Evolutionary conservation across 768 basidiomycete species (phyloP).

Genomic region (Boletus edulis): DNA sequence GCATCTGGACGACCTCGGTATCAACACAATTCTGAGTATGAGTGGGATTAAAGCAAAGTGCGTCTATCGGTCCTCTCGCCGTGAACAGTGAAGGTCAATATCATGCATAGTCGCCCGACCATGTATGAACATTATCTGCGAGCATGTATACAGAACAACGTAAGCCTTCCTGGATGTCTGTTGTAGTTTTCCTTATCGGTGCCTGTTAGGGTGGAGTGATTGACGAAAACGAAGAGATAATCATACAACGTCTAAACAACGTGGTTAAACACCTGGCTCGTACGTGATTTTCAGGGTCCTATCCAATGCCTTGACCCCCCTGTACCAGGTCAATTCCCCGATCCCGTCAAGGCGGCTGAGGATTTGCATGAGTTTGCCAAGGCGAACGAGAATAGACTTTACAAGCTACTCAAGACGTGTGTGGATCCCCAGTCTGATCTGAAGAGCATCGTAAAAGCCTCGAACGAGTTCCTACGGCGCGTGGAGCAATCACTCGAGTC

Average conservation of each 20-base stretch:
- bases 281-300: slow-evolving; percentile 33
- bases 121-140: slow-evolving; percentile 69
- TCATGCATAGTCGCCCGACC: slow-evolving; percentile 55
- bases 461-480: slow-evolving; percentile 77
- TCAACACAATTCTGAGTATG: slow-evolving; percentile 56
- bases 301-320: not conserved
- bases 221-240: slow-evolving; percentile 72
- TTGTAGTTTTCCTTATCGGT: not conserved
- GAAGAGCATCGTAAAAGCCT: slow-evolving; percentile 74
- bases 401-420: slow-evolving; percentile 78
- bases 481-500: slow-evolving; percentile 67
- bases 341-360: slow-evolving; percentile 70
- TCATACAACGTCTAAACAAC: slow-evolving; percentile 52
- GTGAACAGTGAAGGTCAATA: not conserved
- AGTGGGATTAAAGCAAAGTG: slow-evolving; percentile 64
- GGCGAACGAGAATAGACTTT: slow-evolving; percentile 80
- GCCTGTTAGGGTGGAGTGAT: slow-evolving; percentile 78
- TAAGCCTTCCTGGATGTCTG: slow-evolving; percentile 36
- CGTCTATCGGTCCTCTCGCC: slow-evolving; percentile 13
- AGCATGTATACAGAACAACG: slow-evolving; percentile 80
- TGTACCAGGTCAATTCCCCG: slow-evolving; percentile 51
- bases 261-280: slow-evolving; percentile 60
- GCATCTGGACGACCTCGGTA: slow-evolving; percentile 58
- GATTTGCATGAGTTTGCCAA: slow-evolving; percentile 84
- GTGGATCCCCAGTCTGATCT: slow-evolving; percentile 85